phyloP scores from a whole-genome alignment of 1,139 yeast species.

The Yamadazyma siamensis region DNA sequence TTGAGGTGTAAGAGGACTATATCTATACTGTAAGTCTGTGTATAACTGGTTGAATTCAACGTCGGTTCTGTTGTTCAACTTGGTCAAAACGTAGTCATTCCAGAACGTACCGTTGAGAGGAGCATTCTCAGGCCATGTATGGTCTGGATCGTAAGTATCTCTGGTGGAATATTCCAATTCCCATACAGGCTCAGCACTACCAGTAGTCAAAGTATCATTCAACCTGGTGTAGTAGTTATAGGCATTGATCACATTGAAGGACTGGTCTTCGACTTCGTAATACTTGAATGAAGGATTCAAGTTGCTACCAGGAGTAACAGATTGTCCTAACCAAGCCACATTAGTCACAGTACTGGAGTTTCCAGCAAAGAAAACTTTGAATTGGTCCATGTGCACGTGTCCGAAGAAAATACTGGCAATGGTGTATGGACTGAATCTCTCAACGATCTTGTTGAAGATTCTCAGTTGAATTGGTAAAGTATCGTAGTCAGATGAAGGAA shows the following conservation, averaged over 20 bases:
- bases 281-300: constrained; percentile 72
- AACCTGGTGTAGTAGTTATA: constrained; percentile 53
- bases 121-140: constrained; percentile 46
- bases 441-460: constrained; percentile 54
- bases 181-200: constrained; percentile 54
- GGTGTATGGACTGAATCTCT: constrained; percentile 65
- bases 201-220: constrained; percentile 48
- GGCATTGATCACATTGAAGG: constrained; percentile 61
- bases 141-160: constrained; percentile 42
- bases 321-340: constrained; percentile 65
- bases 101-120: constrained; percentile 62
- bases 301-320: constrained; percentile 59
- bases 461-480: constrained; percentile 62
- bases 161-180: constrained; percentile 53
- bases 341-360: constrained; percentile 42
- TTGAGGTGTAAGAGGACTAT: constrained; percentile 33
- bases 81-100: constrained; percentile 39
- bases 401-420: constrained; percentile 71
- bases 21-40: constrained; percentile 46
- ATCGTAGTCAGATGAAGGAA: constrained; percentile 55
- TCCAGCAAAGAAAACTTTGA: constrained; percentile 51
- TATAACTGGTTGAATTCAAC: constrained; percentile 45
- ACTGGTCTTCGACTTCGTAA: constrained; percentile 61
- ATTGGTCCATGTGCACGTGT: constrained; percentile 71
- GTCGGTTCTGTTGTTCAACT: constrained; percentile 31